These are phyloP conservation scores for Penicillium sp. DNA, from an alignment of 2,329 filamentous ascomycete genomes.

Conservation along the genomic window DNA sequence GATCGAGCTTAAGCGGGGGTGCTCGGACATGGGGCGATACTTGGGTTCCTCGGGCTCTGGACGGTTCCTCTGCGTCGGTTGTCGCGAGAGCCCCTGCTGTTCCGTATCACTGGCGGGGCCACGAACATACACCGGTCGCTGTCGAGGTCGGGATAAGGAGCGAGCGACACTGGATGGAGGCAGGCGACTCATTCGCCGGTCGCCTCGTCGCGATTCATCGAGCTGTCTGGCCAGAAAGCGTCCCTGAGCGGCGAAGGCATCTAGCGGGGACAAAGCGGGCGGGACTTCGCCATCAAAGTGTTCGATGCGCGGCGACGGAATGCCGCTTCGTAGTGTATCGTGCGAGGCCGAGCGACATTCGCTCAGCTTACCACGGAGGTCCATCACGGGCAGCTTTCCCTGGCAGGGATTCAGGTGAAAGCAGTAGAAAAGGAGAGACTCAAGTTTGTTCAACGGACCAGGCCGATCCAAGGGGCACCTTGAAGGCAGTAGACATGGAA, in stretches of 20 bases:
- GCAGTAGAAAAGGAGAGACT: background rate
- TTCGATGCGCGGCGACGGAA: slow-evolving; percentile 63
- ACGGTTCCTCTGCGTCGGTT: slow-evolving; percentile 36
- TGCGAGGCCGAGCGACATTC: slow-evolving; percentile 57
- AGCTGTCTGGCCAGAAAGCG: slow-evolving; percentile 81
- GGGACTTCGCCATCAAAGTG: slow-evolving; percentile 71
- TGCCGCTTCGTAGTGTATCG: slow-evolving; percentile 49
- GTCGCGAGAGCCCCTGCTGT: slow-evolving; percentile 26
- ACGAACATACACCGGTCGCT: slow-evolving; percentile 75
- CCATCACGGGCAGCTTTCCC: slow-evolving; percentile 38
- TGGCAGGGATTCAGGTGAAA: background rate
- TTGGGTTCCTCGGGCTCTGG: slow-evolving; percentile 42
- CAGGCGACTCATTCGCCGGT: slow-evolving; percentile 75
- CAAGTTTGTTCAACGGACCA: too few species aligned
- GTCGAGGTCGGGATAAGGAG: slow-evolving; percentile 69
- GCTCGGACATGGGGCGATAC: slow-evolving; percentile 63
- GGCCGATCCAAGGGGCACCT: too few species aligned
- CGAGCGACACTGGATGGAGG: slow-evolving; percentile 77
- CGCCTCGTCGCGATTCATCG: slow-evolving; percentile 67
- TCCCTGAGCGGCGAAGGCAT: slow-evolving; percentile 90
- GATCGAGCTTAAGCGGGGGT: slow-evolving; percentile 64
- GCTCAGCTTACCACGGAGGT: slow-evolving; percentile 53
- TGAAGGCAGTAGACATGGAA: too few species aligned
- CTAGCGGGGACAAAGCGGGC: slow-evolving; percentile 85
- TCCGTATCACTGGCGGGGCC: slow-evolving; percentile 57